phyloP scores from a whole-genome alignment of 78 protist genomes.

The Dictyostelium intermedium region DNA sequence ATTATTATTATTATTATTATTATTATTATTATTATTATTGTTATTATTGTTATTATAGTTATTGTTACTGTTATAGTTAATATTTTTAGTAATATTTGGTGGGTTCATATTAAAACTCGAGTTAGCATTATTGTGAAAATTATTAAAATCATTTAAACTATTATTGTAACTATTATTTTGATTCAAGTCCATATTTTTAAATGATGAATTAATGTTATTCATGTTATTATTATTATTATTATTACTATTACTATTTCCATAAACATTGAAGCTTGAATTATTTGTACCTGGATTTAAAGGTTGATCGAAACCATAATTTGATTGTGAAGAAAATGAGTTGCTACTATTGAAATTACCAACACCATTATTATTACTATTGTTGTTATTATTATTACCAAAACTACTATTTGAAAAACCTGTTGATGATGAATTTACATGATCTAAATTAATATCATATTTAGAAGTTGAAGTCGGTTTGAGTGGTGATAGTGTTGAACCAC shows the following conservation, averaged over 20 bases:
- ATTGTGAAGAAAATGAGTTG: background rate
- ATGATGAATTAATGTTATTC: background rate
- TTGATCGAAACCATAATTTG: background rate
- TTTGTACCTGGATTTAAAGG: background rate
- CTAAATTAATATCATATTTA: background rate
- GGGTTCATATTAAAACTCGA: background rate
- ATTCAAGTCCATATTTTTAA: background rate
- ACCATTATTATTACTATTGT: background rate
- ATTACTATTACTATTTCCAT: background rate
- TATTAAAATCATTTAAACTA: conserved; percentile 6
- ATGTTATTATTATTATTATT: background rate
- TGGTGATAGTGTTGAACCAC: background rate
- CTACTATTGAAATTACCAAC: background rate
- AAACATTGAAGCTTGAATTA: background rate
- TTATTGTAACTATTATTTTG: background rate
- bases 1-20: background rate
- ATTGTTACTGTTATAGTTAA: background rate
- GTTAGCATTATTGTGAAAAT: conserved; percentile 6
- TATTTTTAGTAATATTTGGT: background rate
- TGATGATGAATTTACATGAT: background rate
- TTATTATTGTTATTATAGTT: background rate
- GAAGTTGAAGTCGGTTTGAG: background rate
- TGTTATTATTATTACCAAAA: background rate
- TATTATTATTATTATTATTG: background rate
- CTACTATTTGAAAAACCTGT: background rate